Conservation (phyloP, 2,329 filamentous ascomycete genomes). For the Teratosphaeria nubilosa region DNA sequence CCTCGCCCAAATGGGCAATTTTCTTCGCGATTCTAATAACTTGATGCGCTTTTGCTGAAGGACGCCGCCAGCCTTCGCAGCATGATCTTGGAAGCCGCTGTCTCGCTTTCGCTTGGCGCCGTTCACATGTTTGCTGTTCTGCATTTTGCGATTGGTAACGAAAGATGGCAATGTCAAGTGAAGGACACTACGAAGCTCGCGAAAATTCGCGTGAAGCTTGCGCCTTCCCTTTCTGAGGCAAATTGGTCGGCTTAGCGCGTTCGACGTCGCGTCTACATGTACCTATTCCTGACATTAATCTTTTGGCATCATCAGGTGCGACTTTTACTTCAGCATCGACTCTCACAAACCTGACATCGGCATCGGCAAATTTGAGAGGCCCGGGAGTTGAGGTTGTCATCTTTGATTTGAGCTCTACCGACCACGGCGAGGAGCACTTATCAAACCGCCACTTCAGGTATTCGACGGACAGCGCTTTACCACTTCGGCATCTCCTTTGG, state of each 20-base stretch:
- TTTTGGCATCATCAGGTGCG: not conserved
- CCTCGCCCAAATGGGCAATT: constrained; percentile 72
- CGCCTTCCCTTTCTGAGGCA: not conserved
- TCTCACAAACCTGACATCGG: not conserved
- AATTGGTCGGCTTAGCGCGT: not conserved
- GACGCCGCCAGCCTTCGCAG: not conserved
- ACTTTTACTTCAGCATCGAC: not conserved
- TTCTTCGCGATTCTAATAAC: constrained; percentile 40
- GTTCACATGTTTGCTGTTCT: not conserved
- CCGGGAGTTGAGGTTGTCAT: no score
- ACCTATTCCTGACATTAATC: not conserved
- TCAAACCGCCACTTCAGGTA: not conserved
- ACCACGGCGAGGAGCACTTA: not conserved
- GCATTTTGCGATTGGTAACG: not conserved
- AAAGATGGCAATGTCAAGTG: not conserved
- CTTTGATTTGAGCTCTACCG: not conserved
- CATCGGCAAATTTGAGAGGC: not conserved
- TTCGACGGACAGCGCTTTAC: not conserved
- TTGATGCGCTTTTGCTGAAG: constrained; percentile 17
- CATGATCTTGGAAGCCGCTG: constrained; percentile 1
- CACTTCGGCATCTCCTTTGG: not conserved
- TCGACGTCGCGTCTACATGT: not conserved
- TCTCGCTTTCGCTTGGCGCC: constrained; percentile 10
- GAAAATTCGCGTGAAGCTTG: not conserved
- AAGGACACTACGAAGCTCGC: not conserved